phyloP scores from a whole-genome alignment of 768 basidiomycete genomes.

The Nidula microcarpa region DNA sequence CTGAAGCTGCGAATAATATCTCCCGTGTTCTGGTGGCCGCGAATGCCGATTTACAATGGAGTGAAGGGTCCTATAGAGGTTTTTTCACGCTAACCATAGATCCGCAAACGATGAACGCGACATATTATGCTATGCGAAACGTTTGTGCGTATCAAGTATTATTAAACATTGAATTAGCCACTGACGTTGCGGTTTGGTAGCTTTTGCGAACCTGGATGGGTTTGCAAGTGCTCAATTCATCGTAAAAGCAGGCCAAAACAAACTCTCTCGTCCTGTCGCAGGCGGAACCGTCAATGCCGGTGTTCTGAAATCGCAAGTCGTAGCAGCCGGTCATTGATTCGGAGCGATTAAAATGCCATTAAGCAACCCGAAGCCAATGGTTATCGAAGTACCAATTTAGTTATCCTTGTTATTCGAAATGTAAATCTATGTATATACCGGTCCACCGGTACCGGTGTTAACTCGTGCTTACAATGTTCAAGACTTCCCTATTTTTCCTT shows the following conservation, averaged over 20 bases:
- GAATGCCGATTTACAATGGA: constrained; percentile 56
- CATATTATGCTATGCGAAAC: constrained; percentile 52
- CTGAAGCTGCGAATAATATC: constrained; percentile 32
- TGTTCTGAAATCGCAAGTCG: constrained; percentile 27
- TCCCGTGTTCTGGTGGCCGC: constrained; percentile 30
- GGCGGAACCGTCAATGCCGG: constrained; percentile 43
- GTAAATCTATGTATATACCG: too few relatives aligned
- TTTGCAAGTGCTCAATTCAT: constrained; percentile 41
- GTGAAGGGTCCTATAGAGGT: constrained; percentile 55
- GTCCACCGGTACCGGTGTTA: too few relatives aligned
- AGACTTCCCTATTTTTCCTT: too few relatives aligned
- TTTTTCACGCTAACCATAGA: constrained; percentile 55
- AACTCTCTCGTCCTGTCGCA: constrained; percentile 44
- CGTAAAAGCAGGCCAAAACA: constrained; percentile 41
- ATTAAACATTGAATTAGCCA: not conserved
- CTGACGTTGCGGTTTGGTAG: constrained; percentile 12
- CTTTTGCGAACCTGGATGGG: constrained; percentile 37
- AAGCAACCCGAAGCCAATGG: too few relatives aligned
- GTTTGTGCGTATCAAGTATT: constrained; percentile 28
- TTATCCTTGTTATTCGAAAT: too few relatives aligned
- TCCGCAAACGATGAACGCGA: constrained; percentile 40
- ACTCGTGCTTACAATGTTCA: too few relatives aligned
- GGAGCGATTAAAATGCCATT: too few relatives aligned
- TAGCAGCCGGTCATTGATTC: too few relatives aligned
- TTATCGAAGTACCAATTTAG: too few relatives aligned